These are phyloP conservation scores for Pulicaria dysenterica DNA, from an alignment of 129 eudicot genomes.

Conservation along the genomic window DNA sequence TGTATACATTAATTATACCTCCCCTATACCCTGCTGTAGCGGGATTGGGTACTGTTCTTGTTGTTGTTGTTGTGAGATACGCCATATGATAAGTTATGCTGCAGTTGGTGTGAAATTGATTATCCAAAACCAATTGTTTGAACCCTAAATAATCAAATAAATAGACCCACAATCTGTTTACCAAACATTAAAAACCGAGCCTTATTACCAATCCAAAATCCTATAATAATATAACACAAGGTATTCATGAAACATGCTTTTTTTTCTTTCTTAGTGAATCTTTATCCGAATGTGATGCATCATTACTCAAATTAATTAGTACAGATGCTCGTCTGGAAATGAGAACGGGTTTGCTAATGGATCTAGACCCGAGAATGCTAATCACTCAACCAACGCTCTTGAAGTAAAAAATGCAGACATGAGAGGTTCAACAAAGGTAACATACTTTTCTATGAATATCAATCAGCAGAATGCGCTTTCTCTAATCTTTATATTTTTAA, in stretches of 20 bases:
- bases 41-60: no score
- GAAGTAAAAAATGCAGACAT: neutral
- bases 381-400: slow-evolving; percentile 12
- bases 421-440: slow-evolving; percentile 38
- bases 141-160: neutral
- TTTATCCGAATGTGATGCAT: slow-evolving; percentile 17
- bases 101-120: no score
- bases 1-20: no score
- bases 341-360: slow-evolving; percentile 39
- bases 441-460: neutral
- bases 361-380: slow-evolving; percentile 26
- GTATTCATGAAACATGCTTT: neutral
- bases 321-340: slow-evolving; percentile 48
- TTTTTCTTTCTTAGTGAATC: slow-evolving; percentile 6
- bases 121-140: neutral
- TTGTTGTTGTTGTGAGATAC: no score
- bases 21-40: no score
- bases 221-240: neutral
- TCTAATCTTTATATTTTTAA: slow-evolving; percentile 6
- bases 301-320: slow-evolving; percentile 17
- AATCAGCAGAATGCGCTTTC: slow-evolving; percentile 3
- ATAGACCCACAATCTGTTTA: neutral
- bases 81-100: no score
- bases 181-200: neutral
- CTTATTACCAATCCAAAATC: neutral